Base-by-base conservation (phyloP, 768 basidiomycete species). In the Sarcomyxa edulis region DNA sequence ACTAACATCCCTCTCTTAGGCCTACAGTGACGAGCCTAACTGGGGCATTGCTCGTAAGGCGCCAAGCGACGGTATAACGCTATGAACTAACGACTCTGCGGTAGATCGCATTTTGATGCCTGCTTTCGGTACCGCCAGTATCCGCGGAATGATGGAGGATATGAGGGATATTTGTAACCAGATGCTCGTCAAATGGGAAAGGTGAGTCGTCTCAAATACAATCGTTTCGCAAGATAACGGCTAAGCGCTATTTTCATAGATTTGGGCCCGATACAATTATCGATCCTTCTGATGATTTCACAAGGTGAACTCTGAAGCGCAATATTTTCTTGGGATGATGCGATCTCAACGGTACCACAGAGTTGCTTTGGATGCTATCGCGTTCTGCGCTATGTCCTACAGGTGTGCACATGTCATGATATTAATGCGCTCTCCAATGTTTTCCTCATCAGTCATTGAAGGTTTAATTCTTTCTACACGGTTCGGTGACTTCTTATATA, bases 401-500 rank as follows among this genome's bases (percentile, higher is more conserved):
- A 52, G 63, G 60, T 63, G 31, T 18, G 55, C 15, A 10, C 22
- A 4, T 23, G 19, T 8, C 8, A 11, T 32, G 12, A n/a, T 16
- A 12, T 16, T 32, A 32, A 28, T 21, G 35, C n/a, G 37, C 28
- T 15, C 26, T 16, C 30, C 38, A 10, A 45, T 16, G 14, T 29
- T 33, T 35, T 36, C 22, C 11, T 32, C 26, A n/a, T n/a, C n/a
- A n/a, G n/a, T n/a, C n/a, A n/a, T n/a, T n/a, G n/a, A 15, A 67
- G 70, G 6, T 44, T 72, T 31, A 74, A 74, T 48, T 69, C 69
- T 1, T 72, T 69, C 51, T 71, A 72, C 42, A 54, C 49, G 35
- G 65, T 64, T 12, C 7, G 14, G n/a, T n/a, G n/a, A n/a, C n/a
- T 24, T 24, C 20, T 4, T 12, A 15, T 27, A 2, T 3, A 14